Base-by-base conservation (phyloP, 2,329 filamentous ascomycete species). In the Fusarium humuli region DNA sequence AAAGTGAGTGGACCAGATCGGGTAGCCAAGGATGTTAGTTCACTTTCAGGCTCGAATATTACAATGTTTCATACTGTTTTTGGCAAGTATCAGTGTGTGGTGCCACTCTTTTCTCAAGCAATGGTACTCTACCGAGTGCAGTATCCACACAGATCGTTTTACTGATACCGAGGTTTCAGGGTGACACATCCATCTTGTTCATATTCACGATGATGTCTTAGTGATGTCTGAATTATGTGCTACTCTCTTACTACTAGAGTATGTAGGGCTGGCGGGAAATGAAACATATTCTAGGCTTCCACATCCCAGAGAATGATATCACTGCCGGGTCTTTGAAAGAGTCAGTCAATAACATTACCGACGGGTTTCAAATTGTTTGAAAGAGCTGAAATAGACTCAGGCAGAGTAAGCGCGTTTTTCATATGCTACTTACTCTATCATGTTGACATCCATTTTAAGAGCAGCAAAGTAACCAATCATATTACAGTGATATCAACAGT, bases 171-270 rank as follows among this genome's bases (percentile, higher is more conserved):
- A 46, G 14, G 44, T 70, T 70, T 54, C 45, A 62, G 34, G 20
- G 34, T 37, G 40, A 55, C 20, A 55, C 42, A 48, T 25, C 14
- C 18, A 29, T 48, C 25, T 47, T 29, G 12, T 27, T 14, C 18
- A 16, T 20, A 40, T 40, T 40, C 30, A 52, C 32, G 22, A 23
- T 40, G 16, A 40, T 46, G 65, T 66, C 40, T 69, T 55, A 34
- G 29, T 42, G 11, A 37, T 32, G 14, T 46, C 34, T n/a, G 2
- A 16, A 13, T 29, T 32, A 37, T 37, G 34, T 37, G 16, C 18
- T 37, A 37, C 34, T 37, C 32, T 37, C 18, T 9, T n/a, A n/a
- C 18, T 37, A 12, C 34, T 10, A n/a, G 42, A 48, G 29, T 49
- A 47, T 18, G 25, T 34, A 22, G 32, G 59, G n/a, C 44, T 27